Conservation (phyloP, 371 early-diverging fungal species). For the Dipsacomyces acuminosporus region DNA sequence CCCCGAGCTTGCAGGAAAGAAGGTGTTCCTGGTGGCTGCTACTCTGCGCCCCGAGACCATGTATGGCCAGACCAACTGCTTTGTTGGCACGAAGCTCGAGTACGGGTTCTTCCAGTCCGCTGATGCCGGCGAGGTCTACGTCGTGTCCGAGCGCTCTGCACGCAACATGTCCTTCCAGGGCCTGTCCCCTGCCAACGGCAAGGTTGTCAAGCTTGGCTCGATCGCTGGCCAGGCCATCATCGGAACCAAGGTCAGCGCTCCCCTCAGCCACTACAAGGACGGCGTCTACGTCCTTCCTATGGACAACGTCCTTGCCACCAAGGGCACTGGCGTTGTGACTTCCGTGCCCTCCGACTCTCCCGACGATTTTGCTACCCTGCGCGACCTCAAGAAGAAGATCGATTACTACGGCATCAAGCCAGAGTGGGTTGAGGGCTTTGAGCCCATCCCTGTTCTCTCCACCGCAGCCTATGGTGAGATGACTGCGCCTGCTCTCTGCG, state of each 20-base stretch:
- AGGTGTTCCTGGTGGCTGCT: conserved; percentile 91
- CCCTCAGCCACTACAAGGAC: conserved; percentile 67
- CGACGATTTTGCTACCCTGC: conserved; percentile 88
- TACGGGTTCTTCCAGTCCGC: conserved; percentile 80
- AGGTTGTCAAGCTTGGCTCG: conserved; percentile 64
- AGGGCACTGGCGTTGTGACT: conserved; percentile 98
- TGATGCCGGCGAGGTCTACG: conserved; percentile 74
- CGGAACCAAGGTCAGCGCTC: conserved; percentile 88
- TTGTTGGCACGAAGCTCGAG: conserved; percentile 83
- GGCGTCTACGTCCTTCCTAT: conserved; percentile 93
- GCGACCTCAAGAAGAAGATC: conserved; percentile 89
- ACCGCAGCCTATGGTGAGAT: conserved; percentile 85
- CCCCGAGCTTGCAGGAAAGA: conserved; percentile 65
- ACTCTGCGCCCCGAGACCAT: conserved; percentile 98
- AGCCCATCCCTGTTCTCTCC: conserved; percentile 80
- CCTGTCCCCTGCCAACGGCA: conserved; percentile 62
- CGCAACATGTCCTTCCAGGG: conserved; percentile 96
- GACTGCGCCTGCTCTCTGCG: conserved; percentile 76
- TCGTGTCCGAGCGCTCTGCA: conserved; percentile 90
- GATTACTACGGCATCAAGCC: conserved; percentile 85
- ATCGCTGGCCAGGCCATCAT: conserved; percentile 78
- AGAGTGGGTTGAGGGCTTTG: conserved; percentile 81
- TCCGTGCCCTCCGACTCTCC: conserved; percentile 98
- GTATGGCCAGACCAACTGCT: conserved; percentile 99
- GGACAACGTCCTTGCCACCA: conserved; percentile 91